Evolutionary conservation across 1,284 basidiomycete species (phyloP).

Genomic region (Kalmanozyma brasiliensis): DNA sequence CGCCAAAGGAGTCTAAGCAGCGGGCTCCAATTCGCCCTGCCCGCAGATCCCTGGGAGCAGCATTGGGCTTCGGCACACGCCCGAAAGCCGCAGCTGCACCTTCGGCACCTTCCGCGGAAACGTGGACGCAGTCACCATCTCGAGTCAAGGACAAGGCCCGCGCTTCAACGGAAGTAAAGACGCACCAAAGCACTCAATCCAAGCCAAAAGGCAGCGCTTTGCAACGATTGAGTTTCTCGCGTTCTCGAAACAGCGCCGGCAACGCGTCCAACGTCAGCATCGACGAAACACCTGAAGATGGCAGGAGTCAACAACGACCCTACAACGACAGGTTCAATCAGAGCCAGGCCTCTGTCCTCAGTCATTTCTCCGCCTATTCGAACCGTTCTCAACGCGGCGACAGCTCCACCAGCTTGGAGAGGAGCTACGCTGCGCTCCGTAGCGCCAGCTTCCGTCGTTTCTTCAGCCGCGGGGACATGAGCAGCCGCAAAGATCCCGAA

Average conservation of each 20-base stretch:
- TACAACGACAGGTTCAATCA: slow-evolving; percentile 13
- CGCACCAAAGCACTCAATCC: slow-evolving; percentile 15
- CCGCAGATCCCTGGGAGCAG: slow-evolving; percentile 33
- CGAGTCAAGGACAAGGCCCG: background rate
- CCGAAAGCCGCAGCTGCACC: slow-evolving; percentile 2
- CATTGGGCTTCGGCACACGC: slow-evolving; percentile 25
- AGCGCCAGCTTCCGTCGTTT: slow-evolving; percentile 35
- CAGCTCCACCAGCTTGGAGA: slow-evolving; percentile 22
- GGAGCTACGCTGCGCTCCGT: slow-evolving; percentile 30
- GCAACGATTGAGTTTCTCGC: slow-evolving; percentile 40
- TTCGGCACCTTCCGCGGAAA: background rate
- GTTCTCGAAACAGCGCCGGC: slow-evolving; percentile 33
- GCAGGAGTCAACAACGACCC: background rate
- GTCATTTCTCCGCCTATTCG: slow-evolving; percentile 25
- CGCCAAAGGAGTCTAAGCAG: background rate
- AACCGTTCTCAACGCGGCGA: slow-evolving; percentile 17
- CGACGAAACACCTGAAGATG: slow-evolving; percentile 7
- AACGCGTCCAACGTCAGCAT: slow-evolving; percentile 24
- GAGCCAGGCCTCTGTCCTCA: slow-evolving; percentile 35
- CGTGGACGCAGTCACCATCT: background rate
- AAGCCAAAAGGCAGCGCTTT: slow-evolving; percentile 30
- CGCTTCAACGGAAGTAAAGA: background rate
- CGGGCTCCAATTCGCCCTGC: slow-evolving; percentile 3
- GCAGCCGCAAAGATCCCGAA: background rate
- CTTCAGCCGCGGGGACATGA: slow-evolving; percentile 17